These are phyloP conservation scores for Rhytidhysteron rufulum DNA, from an alignment of 2,329 filamentous ascomycete species.

Conservation along the genomic window DNA sequence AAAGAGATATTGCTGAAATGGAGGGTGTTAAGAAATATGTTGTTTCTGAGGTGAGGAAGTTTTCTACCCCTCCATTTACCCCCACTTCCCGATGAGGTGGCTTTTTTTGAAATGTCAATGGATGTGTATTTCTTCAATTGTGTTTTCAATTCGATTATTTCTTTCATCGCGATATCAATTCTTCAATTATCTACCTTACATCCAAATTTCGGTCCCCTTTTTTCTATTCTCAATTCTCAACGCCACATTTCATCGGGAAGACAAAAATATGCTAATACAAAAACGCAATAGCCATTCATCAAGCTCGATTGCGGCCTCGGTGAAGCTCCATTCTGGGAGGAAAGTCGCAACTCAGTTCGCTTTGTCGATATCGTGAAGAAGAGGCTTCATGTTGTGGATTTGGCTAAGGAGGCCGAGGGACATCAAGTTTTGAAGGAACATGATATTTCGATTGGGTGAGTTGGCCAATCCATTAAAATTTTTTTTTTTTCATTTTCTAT, in stretches of 20 bases:
- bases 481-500: too few relatives aligned
- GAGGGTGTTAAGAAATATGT: constrained; percentile 29
- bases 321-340: constrained; percentile 73
- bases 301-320: constrained; percentile 63
- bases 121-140: not conserved
- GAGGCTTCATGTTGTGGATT: constrained; percentile 67
- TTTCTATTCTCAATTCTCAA: too few relatives aligned
- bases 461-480: too few relatives aligned
- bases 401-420: constrained; percentile 60
- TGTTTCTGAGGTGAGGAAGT: constrained; percentile 28
- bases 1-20: too few relatives aligned
- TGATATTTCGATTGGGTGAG: constrained; percentile 51
- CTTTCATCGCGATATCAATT: not conserved
- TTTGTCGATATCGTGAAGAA: constrained; percentile 82
- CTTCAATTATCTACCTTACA: not conserved
- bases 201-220: too few relatives aligned
- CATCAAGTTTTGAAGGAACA: constrained; percentile 54
- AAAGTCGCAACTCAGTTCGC: constrained; percentile 60
- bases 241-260: too few relatives aligned
- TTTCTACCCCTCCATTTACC: not conserved
- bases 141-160: not conserved
- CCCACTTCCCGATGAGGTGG: too few relatives aligned
- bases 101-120: too few relatives aligned
- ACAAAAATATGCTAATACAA: not conserved
- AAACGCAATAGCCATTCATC: constrained; percentile 46